phyloP scores from a whole-genome alignment of 2,329 filamentous ascomycete species.

The Hypoxylon rubiginosum region DNA sequence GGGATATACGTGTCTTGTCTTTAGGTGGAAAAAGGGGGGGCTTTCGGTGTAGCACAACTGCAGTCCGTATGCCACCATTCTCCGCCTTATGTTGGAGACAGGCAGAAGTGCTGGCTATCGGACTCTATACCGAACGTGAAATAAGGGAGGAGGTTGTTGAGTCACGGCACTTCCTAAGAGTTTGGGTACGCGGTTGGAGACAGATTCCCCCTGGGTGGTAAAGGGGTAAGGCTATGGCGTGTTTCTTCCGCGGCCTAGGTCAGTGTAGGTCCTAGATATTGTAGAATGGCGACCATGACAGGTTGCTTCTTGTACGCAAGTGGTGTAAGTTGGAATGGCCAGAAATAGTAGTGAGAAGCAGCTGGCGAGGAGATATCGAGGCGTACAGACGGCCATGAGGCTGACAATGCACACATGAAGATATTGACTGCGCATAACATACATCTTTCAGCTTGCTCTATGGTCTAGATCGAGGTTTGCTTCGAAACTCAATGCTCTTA shows the following conservation, averaged over 20 bases:
- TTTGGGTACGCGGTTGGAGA: background rate
- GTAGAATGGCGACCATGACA: background rate
- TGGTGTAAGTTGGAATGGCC: background rate
- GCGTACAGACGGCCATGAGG: too few relatives aligned
- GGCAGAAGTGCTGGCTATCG: background rate
- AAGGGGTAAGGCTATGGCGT: background rate
- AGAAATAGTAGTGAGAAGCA: background rate
- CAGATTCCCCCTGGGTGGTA: background rate
- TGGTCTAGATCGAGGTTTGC: background rate
- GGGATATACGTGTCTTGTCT: background rate
- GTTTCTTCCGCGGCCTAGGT: background rate
- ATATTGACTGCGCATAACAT: background rate
- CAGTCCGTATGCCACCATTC: slow-evolving; percentile 3
- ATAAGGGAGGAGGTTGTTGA: background rate
- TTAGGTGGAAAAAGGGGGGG: background rate
- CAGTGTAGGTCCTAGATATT: background rate
- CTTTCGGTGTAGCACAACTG: background rate
- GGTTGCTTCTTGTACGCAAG: background rate
- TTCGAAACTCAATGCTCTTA: background rate
- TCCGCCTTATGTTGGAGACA: background rate
- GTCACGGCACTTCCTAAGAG: background rate
- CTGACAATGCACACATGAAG: background rate
- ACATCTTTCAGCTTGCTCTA: too few relatives aligned
- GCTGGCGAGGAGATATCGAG: background rate
- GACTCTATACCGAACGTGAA: background rate